Conservation (phyloP, 2,329 filamentous ascomycete species). For the Lachnellula subtilissima region DNA sequence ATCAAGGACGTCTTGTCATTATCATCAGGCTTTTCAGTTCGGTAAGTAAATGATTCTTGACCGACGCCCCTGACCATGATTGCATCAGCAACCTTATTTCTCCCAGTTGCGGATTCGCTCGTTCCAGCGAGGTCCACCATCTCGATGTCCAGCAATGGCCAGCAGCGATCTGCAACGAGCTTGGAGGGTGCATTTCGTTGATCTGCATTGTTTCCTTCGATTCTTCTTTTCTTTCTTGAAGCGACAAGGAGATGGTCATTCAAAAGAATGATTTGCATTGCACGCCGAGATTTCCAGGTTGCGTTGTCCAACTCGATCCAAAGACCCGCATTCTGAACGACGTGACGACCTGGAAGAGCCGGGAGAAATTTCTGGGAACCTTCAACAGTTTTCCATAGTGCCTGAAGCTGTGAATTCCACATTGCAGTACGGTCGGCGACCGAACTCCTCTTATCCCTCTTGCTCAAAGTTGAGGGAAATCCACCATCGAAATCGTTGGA, state of each 20-base stretch:
- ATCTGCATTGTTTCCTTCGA: conserved; percentile 55
- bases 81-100: conserved; percentile 71
- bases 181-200: conserved; percentile 56
- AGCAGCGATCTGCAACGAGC: conserved; percentile 89
- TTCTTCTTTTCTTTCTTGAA: conserved; percentile 85
- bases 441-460: conserved; percentile 81
- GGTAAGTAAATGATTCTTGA: conserved; percentile 89
- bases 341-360: conserved; percentile 83
- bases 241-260: conserved; percentile 94
- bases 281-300: conserved; percentile 87
- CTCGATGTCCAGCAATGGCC: conserved; percentile 88
- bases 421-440: conserved; percentile 66
- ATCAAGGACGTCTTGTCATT: conserved; percentile 76
- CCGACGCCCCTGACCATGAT: conserved; percentile 85
- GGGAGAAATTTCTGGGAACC: conserved; percentile 96
- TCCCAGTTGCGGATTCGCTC: conserved; percentile 50
- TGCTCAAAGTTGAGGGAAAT: conserved; percentile 53
- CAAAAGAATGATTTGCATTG: conserved; percentile 85
- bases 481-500: conserved; percentile 46
- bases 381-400: conserved; percentile 92
- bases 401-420: conserved; percentile 63
- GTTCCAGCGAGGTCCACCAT: conserved; percentile 79
- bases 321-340: conserved; percentile 83
- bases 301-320: conserved; percentile 98
- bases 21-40: conserved; percentile 76